These are phyloP conservation scores for Termitomyces sp. DNA, from an alignment of 1,284 basidiomycete species.

Conservation along the genomic window DNA sequence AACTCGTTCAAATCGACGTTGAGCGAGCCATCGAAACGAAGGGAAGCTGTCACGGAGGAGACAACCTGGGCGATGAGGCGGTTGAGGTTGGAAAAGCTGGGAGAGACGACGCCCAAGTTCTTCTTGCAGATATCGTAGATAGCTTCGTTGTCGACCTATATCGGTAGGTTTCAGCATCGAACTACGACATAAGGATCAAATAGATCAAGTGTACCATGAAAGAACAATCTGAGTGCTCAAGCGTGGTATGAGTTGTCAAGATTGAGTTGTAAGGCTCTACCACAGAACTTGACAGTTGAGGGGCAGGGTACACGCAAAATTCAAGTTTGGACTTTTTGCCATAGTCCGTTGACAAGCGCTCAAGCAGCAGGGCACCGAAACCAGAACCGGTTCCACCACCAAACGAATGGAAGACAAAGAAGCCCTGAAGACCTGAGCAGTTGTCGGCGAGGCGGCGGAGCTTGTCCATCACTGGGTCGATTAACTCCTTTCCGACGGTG, in stretches of 20 bases:
- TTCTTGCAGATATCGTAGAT: conserved; percentile 99
- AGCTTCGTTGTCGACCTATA: conserved; percentile 89
- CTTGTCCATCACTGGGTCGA: conserved; percentile 92
- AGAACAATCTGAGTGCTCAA: conserved; percentile 99
- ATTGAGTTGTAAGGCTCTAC: conserved; percentile 99
- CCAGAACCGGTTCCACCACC: conserved; percentile 99
- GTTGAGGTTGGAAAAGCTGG: conserved; percentile 95
- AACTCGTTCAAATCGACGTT: conserved; percentile 99
- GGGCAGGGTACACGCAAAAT: conserved; percentile 97
- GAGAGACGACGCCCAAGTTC: conserved; percentile 83
- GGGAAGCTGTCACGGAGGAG: conserved; percentile 94
- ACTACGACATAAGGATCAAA: background rate
- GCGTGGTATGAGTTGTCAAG: conserved; percentile 96
- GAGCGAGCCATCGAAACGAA: conserved; percentile 96
- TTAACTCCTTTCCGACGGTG: conserved; percentile 95
- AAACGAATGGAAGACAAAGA: conserved; percentile 99
- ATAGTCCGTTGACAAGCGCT: conserved; percentile 95
- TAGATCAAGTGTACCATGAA: conserved; percentile 69
- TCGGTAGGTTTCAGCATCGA: background rate
- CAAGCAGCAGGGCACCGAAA: conserved; percentile 95
- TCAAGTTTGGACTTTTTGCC: conserved; percentile 99
- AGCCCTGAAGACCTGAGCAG: conserved; percentile 97
- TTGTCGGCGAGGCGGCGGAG: conserved; percentile 95
- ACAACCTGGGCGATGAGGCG: conserved; percentile 97
- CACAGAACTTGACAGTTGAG: conserved; percentile 91